Evolutionary conservation across 306 rosid genomes (phyloP), one percentile per base, ranked within the genome.

Genomic region (Calophaca sinica): DNA sequence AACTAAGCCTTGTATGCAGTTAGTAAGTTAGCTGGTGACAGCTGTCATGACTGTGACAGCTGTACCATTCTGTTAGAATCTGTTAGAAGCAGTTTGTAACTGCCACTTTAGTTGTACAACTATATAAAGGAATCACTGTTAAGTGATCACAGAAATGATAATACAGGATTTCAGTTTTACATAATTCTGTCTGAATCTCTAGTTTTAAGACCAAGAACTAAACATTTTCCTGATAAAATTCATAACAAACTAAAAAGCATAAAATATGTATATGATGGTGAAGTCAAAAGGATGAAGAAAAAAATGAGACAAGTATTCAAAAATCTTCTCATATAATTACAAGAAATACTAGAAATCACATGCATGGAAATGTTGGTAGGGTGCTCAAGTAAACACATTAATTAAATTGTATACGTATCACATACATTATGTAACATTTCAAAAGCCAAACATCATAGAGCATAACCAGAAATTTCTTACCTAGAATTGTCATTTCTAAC

Each of bases 401-500:
- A 62, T 61, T 11, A 54, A 63, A 61, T 39, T 58, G 51, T 52
- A 44, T 12, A 68, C 54, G 42, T 42, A 44, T 60, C 28, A n/a
- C 61, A 48, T 26, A 62, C 73, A 52, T 36, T 13, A 59, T 42
- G 45, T 29, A 58, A 44, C 59, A 71, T 62, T 28, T 35, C 74
- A 68, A 76, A 73, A 72, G 51, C 44, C 63, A 72, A 60, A 41
- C 75, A 68, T 35, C 62, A 68, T 41, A 61, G 7, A 46, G 55
- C 70, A 53, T 53, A 80, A 48, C 49, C 42, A 57, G 36, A 45
- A 80, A 73, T 41, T 77, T 75, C 78, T 86, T 78, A 93, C 98
- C 98, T 93, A 79, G 98, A 93, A 87, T 93, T 93, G 87, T 86
- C 88, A 80, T 93, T 93, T 81, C 88, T 87, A 48, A 91, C 93